phyloP scores from a whole-genome alignment of 495 filamentous ascomycete genomes.

The Aeminium ludgeri region DNA sequence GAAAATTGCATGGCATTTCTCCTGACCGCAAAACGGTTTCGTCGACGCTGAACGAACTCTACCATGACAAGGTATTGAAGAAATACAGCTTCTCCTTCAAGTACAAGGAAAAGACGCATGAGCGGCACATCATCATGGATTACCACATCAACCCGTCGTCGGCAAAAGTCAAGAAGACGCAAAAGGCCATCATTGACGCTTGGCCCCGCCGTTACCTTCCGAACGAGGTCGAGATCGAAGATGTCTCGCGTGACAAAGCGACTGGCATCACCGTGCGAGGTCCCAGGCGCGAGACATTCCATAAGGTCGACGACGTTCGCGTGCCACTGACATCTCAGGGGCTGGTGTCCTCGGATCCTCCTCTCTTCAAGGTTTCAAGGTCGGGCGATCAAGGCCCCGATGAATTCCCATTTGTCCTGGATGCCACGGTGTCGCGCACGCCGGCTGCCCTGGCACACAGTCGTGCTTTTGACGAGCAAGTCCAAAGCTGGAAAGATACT shows the following conservation, averaged over 20 bases:
- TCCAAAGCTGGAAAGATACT: too few species aligned
- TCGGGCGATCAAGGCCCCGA: too few species aligned
- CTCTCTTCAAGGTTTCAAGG: too few species aligned
- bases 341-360: too few species aligned
- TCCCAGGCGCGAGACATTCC: too few species aligned
- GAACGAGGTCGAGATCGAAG: slow-evolving; percentile 12
- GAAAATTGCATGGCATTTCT: slow-evolving; percentile 30
- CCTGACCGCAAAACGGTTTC: slow-evolving; percentile 37
- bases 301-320: too few species aligned
- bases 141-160: slow-evolving; percentile 33
- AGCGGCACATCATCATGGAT: slow-evolving; percentile 36
- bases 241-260: neutral
- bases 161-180: slow-evolving; percentile 34
- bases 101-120: slow-evolving; percentile 30
- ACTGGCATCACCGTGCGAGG: neutral
- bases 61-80: slow-evolving; percentile 40
- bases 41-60: slow-evolving; percentile 41
- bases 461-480: too few species aligned
- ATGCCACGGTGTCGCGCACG: too few species aligned
- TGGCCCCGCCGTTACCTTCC: slow-evolving; percentile 29
- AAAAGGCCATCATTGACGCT: slow-evolving; percentile 34
- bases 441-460: too few species aligned
- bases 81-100: slow-evolving; percentile 47
- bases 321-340: too few species aligned
- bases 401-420: too few species aligned